Evolutionary conservation across 768 basidiomycete genomes (phyloP), one percentile per base, ranked within the genome.

Genomic region (Mycena amicta): DNA sequence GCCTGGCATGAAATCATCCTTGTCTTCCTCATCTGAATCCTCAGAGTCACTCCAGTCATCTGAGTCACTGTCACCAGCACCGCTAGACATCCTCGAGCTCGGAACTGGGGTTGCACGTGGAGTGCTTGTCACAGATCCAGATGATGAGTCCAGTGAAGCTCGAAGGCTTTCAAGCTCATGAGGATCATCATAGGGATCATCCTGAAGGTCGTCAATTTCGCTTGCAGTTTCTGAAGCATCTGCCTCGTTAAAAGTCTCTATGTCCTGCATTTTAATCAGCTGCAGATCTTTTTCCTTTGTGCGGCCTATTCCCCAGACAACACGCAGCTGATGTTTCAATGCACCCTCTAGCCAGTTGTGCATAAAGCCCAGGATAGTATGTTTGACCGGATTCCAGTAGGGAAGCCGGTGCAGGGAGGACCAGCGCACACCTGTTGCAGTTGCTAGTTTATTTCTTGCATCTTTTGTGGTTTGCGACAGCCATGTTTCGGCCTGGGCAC

Each of bases 341-440:
- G 57, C n/a, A 25, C 66, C 61, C 39, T 65, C 63, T 1, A 61
- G 22, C 52, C 39, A 49, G 50, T 59, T 61, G 49, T 68, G 67
- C 61, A 68, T 65, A 33, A 53, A 53, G 1, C 64, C 66, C n/a
- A 69, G 51, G 13, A 64, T 29, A 16, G 54, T 30, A 53, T 59
- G 27, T 3, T 27, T 16, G 0, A 67, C 60, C 5, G 68, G 62
- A 40, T 69, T 31, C 61, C 64, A 64, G 33, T 64, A 64, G 4
- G 30, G 28, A 25, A 64, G 26, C 15, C 55, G 29, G 62, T 64
- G 56, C 23, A 62, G 15, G 18, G 58, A 52, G 11, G 49, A 60
- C 53, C 57, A 60, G 4, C 67, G 39, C 4, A 67, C 57, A 22
- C 67, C 66, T 39, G 39, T 53, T 13, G 46, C 25, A 4, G 22